Evolutionary conservation across 148 eudicot genomes (phyloP), one percentile per base, ranked within the genome.

Genomic region (Tetragonia tetragonoides): DNA sequence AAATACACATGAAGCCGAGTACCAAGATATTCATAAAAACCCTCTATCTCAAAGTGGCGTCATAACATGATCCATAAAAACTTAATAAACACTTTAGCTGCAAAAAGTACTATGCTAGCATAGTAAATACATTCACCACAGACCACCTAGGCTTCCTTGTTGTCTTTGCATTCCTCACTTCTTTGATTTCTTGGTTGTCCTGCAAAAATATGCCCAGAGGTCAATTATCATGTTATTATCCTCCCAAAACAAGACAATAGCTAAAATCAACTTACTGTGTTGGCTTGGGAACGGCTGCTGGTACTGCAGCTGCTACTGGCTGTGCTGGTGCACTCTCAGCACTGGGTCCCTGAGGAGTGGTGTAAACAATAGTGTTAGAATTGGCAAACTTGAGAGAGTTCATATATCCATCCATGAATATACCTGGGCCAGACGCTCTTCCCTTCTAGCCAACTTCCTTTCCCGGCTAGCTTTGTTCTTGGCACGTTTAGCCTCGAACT

Each of bases 391-490:
- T 24, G 16, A 34, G 2, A 49, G 5, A 0, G 9, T 2, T 76
- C 14, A 40, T 0, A 37, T 20, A 65, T 42, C 10, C 20, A 57
- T 44, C 15, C 7, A 62, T 1, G 12, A 28, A 12, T 15, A 75
- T 78, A 90, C 95, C 95, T 84, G 84, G 24, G 95, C 91, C 34
- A 88, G 51, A 11, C 91, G 87, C 62, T 88, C 94, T 72, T 90
- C 90, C 75, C 89, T 90, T 76, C 91, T 81, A 0, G 93, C 93
- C 54, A 70, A 18, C 77, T 90, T 90, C 62, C 91, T 88, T 49
- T 90, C 93, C 82, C 91, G 77, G 81, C 91, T 90, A 44, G 90
- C 90, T 86, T 90, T 90, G 83, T 87, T 90, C 87, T 90, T 91
- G 41, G 91, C 87, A 70, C 91, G 87, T 85, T 85, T 87, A 9